Conservation (phyloP, 2,329 filamentous ascomycete genomes). For the Aspergillus hortae region DNA sequence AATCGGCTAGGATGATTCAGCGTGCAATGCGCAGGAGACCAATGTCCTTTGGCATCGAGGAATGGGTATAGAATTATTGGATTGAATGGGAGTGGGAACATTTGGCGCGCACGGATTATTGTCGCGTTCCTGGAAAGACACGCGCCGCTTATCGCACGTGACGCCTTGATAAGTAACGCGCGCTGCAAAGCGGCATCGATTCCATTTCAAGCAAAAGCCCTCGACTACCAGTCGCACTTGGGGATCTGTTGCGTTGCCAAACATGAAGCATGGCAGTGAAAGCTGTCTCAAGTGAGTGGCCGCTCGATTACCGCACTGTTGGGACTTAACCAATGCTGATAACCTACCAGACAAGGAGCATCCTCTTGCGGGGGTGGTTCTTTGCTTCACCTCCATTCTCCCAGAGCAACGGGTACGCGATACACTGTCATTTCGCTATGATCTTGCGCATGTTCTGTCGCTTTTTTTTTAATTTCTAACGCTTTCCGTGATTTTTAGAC, state of each 20-base stretch:
- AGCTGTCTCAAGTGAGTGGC: conserved; percentile 30
- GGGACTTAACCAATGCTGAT: conserved; percentile 15
- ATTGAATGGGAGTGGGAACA: background rate
- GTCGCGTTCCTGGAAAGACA: conserved; percentile 7
- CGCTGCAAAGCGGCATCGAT: conserved; percentile 7
- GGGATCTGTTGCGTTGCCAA: conserved; percentile 10
- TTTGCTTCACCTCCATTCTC: conserved; percentile 84
- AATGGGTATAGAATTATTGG: too few species aligned
- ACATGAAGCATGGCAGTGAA: conserved; percentile 42
- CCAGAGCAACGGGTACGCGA: conserved; percentile 70
- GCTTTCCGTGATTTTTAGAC: conserved; percentile 25
- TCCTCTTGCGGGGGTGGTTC: conserved; percentile 67
- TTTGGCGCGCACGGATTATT: conserved; percentile 1
- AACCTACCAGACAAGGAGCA: conserved; percentile 50
- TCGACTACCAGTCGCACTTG: conserved; percentile 3
- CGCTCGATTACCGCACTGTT: background rate
- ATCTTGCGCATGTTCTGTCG: conserved; percentile 1
- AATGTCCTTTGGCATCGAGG: too few species aligned
- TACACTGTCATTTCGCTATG: background rate
- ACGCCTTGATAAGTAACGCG: conserved; percentile 16
- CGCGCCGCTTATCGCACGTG: conserved; percentile 20
- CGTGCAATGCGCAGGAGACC: too few species aligned
- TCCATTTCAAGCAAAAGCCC: conserved; percentile 3
- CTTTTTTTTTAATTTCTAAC: too few species aligned
- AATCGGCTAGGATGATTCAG: too few species aligned